Evolutionary conservation across 352 stramenopile species (phyloP).

Genomic region (Phytopythium sindhum): DNA sequence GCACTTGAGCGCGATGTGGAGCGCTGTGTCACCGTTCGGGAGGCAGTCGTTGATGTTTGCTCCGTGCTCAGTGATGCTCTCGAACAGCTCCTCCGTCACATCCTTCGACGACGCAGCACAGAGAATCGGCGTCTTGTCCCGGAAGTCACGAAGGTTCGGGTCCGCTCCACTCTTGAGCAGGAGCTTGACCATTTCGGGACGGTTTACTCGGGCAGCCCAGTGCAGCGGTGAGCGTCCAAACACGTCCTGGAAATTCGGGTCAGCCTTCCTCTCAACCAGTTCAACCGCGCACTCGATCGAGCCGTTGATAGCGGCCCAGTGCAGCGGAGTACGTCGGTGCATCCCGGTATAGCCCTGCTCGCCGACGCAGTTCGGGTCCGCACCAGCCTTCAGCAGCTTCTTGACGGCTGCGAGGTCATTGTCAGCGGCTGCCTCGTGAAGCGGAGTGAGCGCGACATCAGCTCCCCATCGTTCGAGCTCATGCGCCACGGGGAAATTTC

Average conservation of each 20-base stretch:
- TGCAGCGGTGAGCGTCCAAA: constrained; percentile 60
- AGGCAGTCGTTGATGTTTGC: constrained; percentile 68
- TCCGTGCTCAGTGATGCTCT: constrained; percentile 42
- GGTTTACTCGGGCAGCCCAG: constrained; percentile 63
- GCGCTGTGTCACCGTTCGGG: constrained; percentile 61
- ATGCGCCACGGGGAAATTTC: constrained; percentile 56
- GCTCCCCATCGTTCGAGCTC: constrained; percentile 70
- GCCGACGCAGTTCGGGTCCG: constrained; percentile 62
- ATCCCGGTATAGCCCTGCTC: constrained; percentile 68
- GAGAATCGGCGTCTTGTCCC: constrained; percentile 59
- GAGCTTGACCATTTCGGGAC: constrained; percentile 38
- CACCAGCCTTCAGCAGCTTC: constrained; percentile 43
- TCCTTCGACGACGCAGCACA: constrained; percentile 59
- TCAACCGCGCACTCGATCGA: constrained; percentile 32
- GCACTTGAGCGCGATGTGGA: constrained; percentile 75
- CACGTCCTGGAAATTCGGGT: constrained; percentile 70
- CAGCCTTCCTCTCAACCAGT: constrained; percentile 49
- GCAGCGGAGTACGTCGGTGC: constrained; percentile 63
- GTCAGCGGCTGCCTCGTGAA: constrained; percentile 58
- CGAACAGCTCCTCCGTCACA: constrained; percentile 46
- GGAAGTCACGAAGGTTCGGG: constrained; percentile 48
- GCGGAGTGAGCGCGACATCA: constrained; percentile 64
- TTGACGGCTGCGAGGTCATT: constrained; percentile 31
- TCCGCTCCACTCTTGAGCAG: constrained; percentile 52
- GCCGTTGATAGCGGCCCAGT: constrained; percentile 69